Percentiles rank a stretch among this genome's conserved stretches.
Conservation (phyloP, 2,329 filamentous ascomycete species). For the Chalara sp. region DNA sequence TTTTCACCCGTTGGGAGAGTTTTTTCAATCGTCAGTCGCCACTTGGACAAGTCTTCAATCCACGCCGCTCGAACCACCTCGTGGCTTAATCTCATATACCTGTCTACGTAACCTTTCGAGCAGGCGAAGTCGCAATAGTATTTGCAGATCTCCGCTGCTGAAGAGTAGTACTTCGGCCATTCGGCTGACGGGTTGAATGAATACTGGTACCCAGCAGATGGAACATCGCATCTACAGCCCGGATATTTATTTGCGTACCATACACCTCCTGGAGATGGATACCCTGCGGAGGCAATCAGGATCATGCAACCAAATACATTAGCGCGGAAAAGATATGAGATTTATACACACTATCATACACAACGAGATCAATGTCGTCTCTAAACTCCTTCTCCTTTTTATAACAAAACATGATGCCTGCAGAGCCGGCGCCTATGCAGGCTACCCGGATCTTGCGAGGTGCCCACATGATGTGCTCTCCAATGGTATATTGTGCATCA, state of each 20-base stretch:
- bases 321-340: no score
- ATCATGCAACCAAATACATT: no score
- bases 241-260: slow-evolving; percentile 55
- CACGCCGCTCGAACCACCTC: slow-evolving; percentile 28
- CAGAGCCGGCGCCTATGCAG: no score
- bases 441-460: no score
- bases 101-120: slow-evolving; percentile 34
- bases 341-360: no score
- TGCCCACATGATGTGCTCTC: no score
- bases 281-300: no score
- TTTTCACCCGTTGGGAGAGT: no score
- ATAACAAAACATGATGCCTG: no score
- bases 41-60: slow-evolving; percentile 7
- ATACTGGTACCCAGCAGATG: slow-evolving; percentile 52
- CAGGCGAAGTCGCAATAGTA: slow-evolving; percentile 40
- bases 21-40: not conserved
- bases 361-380: no score
- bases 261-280: slow-evolving; percentile 36
- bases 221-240: slow-evolving; percentile 49
- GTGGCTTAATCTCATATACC: slow-evolving; percentile 37
- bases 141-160: slow-evolving; percentile 45
- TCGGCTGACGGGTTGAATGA: slow-evolving; percentile 52
- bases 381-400: no score
- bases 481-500: no score
- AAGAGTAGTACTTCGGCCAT: slow-evolving; percentile 52